A percentile compares a stretch with the other conserved stretches of the same genome.
Evolutionary conservation across 306 rosid species (phyloP).

Genomic region (Sesbania bispinosa): DNA sequence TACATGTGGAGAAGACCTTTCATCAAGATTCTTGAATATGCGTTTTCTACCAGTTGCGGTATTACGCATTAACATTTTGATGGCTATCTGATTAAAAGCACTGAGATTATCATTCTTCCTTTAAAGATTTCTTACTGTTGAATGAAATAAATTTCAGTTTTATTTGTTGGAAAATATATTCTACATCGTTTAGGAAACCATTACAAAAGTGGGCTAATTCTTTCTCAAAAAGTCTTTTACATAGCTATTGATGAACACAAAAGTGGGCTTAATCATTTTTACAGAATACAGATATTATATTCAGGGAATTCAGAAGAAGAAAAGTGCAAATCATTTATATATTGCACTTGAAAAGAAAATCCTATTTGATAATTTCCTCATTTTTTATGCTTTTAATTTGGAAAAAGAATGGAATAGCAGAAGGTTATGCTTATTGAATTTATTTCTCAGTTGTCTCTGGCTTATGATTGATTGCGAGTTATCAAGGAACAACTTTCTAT

Average conservation of each 20-base stretch:
- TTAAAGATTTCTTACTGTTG: not conserved
- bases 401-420: not conserved
- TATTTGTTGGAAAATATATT: not conserved
- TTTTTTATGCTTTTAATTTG: not conserved
- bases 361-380: not conserved
- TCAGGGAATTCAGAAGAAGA: not conserved
- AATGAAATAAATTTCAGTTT: not conserved
- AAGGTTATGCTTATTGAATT: not conserved
- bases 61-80: slow-evolving; percentile 16
- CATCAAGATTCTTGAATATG: slow-evolving; percentile 56
- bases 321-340: not conserved
- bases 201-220: not conserved
- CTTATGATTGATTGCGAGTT: not conserved
- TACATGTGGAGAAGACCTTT: slow-evolving; percentile 38
- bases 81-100: not conserved
- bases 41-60: slow-evolving; percentile 67
- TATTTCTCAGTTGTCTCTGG: not conserved
- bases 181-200: not conserved
- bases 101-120: not conserved
- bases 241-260: not conserved
- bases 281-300: not conserved
- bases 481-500: not conserved
- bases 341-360: not conserved
- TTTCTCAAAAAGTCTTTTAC: not conserved
- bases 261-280: not conserved